Percentiles rank a stretch among this genome's conserved stretches.
phyloP scores from a whole-genome alignment of 164 flowering plant species.

The Chloranthus sessilifolius region DNA sequence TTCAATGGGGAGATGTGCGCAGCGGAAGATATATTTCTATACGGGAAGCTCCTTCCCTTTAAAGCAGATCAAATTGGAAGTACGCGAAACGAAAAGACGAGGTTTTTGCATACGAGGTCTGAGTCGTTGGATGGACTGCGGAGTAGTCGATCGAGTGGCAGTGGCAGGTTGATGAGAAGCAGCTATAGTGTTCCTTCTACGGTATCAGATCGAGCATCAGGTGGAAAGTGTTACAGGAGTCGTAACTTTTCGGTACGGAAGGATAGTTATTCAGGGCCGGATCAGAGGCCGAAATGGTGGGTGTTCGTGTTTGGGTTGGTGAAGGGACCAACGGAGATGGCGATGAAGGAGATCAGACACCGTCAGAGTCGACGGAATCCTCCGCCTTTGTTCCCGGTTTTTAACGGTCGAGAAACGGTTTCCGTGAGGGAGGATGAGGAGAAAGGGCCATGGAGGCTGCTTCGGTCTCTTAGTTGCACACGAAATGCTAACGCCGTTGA shows the following conservation, averaged over 20 bases:
- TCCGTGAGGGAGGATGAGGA: constrained; percentile 11
- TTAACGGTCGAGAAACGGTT: constrained; percentile 3
- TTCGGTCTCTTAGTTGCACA: constrained; percentile 53
- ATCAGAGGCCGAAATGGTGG: constrained; percentile 29
- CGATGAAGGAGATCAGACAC: constrained; percentile 48
- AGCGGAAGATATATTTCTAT: constrained; percentile 55
- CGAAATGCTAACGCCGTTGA: constrained; percentile 34
- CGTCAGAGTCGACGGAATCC: constrained; percentile 46
- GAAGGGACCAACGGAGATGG: constrained; percentile 61
- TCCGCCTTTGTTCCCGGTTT: constrained; percentile 10
- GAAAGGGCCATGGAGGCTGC: constrained; percentile 33
- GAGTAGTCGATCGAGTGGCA: constrained; percentile 14
- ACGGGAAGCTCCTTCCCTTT: constrained; percentile 50
- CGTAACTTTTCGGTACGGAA: background rate
- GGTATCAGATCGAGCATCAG: constrained; percentile 2
- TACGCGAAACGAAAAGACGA: background rate
- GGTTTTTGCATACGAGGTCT: constrained; percentile 19
- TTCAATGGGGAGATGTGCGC: constrained; percentile 26
- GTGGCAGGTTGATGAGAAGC: constrained; percentile 13
- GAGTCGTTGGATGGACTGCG: constrained; percentile 36
- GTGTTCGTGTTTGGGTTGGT: constrained; percentile 37
- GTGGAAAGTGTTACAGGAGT: constrained; percentile 4
- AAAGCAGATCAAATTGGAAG: too few relatives aligned
- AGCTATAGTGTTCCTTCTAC: constrained; percentile 24
- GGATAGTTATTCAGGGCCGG: constrained; percentile 1